Evolutionary conservation across 2,329 filamentous ascomycete species (phyloP).

Genomic region (Ceratocystis albifundus): DNA sequence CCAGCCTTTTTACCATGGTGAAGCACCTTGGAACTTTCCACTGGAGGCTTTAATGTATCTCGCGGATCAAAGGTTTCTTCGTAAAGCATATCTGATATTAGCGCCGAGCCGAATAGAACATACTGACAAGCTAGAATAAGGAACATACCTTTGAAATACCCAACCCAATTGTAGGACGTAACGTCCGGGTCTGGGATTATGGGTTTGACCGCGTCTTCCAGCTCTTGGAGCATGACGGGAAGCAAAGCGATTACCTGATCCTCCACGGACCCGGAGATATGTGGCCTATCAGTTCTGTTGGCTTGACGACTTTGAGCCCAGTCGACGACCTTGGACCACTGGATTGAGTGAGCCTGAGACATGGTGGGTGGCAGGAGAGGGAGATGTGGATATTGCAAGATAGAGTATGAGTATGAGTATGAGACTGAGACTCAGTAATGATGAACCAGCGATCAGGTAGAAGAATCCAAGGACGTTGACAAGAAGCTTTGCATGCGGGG

Average conservation of each 20-base stretch:
- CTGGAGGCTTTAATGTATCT: neutral
- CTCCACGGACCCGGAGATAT: neutral
- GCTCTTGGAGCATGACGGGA: slow-evolving; percentile 7
- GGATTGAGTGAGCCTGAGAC: neutral
- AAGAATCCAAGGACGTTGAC: too few species aligned
- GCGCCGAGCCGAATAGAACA: neutral
- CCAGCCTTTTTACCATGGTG: slow-evolving; percentile 12
- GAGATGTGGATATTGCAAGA: neutral
- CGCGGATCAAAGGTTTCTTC: slow-evolving; percentile 4
- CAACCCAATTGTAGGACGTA: slow-evolving; percentile 13
- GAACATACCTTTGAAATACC: slow-evolving; percentile 10
- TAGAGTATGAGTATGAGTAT: neutral
- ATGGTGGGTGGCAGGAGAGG: neutral
- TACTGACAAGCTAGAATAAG: neutral
- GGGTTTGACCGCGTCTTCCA: neutral
- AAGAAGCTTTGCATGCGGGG: too few species aligned
- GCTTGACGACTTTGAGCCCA: slow-evolving; percentile 13
- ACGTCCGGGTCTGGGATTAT: neutral
- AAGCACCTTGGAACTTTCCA: neutral
- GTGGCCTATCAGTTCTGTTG: neutral
- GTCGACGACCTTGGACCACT: slow-evolving; percentile 15
- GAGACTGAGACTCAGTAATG: neutral
- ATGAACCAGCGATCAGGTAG: neutral
- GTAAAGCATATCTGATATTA: neutral
- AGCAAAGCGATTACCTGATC: slow-evolving; percentile 7